Evolutionary conservation across 2,329 filamentous ascomycete species (phyloP).

Genomic region (Pestalotiopsis sp.): DNA sequence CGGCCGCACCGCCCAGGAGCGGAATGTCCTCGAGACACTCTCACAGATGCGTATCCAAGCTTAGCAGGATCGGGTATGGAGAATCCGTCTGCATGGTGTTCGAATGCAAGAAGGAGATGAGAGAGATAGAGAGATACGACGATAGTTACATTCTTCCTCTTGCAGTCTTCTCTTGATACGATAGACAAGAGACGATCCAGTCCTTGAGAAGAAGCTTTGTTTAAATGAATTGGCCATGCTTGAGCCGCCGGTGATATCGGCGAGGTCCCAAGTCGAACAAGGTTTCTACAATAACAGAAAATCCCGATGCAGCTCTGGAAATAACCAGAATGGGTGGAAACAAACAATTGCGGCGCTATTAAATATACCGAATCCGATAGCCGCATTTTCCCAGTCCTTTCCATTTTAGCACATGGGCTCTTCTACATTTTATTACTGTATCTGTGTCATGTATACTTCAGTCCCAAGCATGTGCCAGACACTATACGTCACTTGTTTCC

Average conservation of each 20-base stretch:
- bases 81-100: background rate
- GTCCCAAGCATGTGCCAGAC: background rate
- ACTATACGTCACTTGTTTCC: background rate
- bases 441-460: background rate
- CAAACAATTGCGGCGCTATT: background rate
- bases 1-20: slow-evolving; percentile 3
- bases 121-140: background rate
- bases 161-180: background rate
- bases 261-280: too few relatives aligned
- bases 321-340: background rate
- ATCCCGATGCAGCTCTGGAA: background rate
- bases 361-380: background rate
- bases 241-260: background rate
- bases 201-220: background rate
- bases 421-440: background rate
- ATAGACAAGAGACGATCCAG: background rate
- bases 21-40: slow-evolving; percentile 2
- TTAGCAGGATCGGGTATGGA: background rate
- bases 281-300: background rate
- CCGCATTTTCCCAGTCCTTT: background rate
- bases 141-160: background rate
- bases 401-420: background rate
- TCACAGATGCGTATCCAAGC: too few relatives aligned
- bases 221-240: background rate
- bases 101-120: background rate